Evolutionary conservation across 2,329 filamentous ascomycete species (phyloP).

Genomic region (Colletotrichum sp.): DNA sequence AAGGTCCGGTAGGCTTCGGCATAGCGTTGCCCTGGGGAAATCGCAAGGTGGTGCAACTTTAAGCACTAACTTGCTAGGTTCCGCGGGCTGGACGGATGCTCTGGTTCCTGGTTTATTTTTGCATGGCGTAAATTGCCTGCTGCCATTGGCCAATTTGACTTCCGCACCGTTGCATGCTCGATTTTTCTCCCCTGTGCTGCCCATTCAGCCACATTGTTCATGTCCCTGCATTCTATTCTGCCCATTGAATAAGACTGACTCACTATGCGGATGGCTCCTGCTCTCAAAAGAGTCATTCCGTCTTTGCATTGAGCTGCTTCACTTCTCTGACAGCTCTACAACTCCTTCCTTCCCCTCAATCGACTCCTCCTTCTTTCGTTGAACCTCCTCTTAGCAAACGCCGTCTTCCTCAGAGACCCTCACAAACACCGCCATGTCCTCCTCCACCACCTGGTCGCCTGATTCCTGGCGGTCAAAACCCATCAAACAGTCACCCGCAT

Average conservation of each 20-base stretch:
- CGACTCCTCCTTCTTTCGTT: background rate
- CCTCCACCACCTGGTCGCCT: constrained; percentile 54
- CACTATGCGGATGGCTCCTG: background rate
- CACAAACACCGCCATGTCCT: constrained; percentile 8
- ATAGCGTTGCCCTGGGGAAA: background rate
- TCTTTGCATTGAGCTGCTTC: background rate
- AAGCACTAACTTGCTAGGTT: background rate
- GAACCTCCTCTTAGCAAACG: background rate
- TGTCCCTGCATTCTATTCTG: background rate
- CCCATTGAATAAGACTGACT: constrained; percentile 5
- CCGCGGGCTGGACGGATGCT: background rate
- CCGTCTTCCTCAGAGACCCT: background rate
- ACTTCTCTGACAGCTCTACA: background rate
- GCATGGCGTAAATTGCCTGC: background rate
- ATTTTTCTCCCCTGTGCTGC: background rate
- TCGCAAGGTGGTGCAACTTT: background rate
- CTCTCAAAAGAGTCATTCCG: background rate
- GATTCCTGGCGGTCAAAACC: constrained; percentile 79
- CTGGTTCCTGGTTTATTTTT: constrained; percentile 16
- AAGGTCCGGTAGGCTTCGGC: constrained; percentile 16
- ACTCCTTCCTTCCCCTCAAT: background rate
- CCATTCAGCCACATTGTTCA: constrained; percentile 17
- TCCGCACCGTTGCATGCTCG: constrained; percentile 2
- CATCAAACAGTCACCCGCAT: constrained; percentile 77
- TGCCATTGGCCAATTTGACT: constrained; percentile 3